Conservation (phyloP, 495 filamentous ascomycete genomes). For the Aspergillus funiculosus region DNA sequence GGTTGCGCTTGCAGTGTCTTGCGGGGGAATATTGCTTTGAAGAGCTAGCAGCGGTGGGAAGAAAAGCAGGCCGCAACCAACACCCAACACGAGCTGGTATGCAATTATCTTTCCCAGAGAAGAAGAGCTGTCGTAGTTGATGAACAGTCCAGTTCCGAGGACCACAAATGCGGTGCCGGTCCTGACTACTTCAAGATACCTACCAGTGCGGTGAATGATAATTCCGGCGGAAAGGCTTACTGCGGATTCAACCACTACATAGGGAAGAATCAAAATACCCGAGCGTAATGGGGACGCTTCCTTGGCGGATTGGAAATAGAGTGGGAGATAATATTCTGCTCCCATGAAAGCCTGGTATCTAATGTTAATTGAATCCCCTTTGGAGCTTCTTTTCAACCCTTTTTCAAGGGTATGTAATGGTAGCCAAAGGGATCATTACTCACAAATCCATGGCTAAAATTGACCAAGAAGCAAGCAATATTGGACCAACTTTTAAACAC, state of each 20-base stretch:
- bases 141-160: conserved; percentile 50
- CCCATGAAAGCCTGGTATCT: conserved; percentile 41
- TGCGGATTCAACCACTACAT: conserved; percentile 46
- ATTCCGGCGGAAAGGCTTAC: conserved; percentile 45
- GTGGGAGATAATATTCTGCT: conserved; percentile 53
- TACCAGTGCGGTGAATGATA: conserved; percentile 55
- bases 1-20: conserved; percentile 72
- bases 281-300: conserved; percentile 46
- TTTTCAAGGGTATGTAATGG: too few species aligned
- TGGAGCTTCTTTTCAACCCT: too few species aligned
- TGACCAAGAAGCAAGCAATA: conserved; percentile 50
- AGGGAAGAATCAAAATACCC: conserved; percentile 48
- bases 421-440: too few species aligned
- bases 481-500: conserved; percentile 57
- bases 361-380: background rate
- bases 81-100: conserved; percentile 60
- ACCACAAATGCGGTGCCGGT: conserved; percentile 40
- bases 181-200: conserved; percentile 54
- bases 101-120: conserved; percentile 40
- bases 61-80: conserved; percentile 45
- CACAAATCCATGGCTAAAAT: conserved; percentile 50
- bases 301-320: conserved; percentile 52
- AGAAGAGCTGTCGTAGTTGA: conserved; percentile 36
- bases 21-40: conserved; percentile 60
- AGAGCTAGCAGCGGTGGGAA: conserved; percentile 69